phyloP scores from a whole-genome alignment of 1,284 basidiomycete species.

The Trametes hirsuta region DNA sequence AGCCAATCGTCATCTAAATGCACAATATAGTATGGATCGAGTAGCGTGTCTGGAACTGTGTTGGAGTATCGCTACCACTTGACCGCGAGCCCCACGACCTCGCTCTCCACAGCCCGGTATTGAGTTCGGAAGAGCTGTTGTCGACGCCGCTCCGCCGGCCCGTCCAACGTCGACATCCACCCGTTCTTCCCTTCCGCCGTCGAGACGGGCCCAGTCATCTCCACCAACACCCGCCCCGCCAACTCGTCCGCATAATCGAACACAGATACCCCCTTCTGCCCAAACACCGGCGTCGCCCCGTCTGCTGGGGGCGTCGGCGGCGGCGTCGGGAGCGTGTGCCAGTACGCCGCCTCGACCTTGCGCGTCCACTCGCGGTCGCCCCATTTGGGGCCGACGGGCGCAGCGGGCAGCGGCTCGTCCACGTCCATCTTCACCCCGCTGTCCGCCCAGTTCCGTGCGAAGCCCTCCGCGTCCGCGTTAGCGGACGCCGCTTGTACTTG shows the following conservation, averaged over 20 bases:
- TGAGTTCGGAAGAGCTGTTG: conserved; percentile 72
- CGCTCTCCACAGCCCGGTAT: conserved; percentile 88
- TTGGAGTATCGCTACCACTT: conserved; percentile 33
- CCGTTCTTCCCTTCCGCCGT: background rate
- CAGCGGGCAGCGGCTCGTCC: conserved; percentile 32
- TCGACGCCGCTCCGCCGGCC: conserved; percentile 43
- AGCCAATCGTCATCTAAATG: background rate
- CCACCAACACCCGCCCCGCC: conserved; percentile 15
- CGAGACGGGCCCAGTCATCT: conserved; percentile 6
- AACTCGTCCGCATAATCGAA: conserved; percentile 15
- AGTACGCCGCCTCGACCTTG: conserved; percentile 79
- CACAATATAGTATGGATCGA: background rate
- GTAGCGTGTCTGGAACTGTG: background rate
- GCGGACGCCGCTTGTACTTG: conserved; percentile 21
- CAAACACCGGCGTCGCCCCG: background rate
- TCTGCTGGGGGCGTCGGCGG: conserved; percentile 41
- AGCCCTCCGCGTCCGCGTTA: conserved; percentile 62
- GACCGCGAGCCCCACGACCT: conserved; percentile 56
- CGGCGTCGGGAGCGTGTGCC: conserved; percentile 59
- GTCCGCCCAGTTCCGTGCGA: conserved; percentile 56
- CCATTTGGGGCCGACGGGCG: conserved; percentile 55
- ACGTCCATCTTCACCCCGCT: conserved; percentile 49
- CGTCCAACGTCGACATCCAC: conserved; percentile 44
- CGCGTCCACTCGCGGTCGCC: conserved; percentile 79
- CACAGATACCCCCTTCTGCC: background rate